Conservation (phyloP, 2,329 filamentous ascomycete genomes). For the Pestalotiopsis fici region DNA sequence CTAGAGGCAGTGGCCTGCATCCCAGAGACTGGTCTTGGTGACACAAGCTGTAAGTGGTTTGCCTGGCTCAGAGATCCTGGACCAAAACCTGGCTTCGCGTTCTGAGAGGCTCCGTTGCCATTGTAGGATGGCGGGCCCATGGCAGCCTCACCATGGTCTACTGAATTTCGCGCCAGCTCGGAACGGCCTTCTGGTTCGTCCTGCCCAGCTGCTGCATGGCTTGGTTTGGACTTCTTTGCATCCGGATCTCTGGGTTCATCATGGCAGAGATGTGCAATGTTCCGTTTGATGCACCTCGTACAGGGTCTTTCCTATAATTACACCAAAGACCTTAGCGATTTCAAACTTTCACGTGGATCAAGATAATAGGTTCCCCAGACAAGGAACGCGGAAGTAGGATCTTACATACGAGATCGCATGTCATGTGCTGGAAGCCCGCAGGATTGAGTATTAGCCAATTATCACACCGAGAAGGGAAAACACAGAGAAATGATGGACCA, state of each 20-base stretch:
- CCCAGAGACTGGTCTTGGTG: conserved; percentile 69
- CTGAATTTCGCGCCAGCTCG: conserved; percentile 55
- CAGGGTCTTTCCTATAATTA: conserved; percentile 82
- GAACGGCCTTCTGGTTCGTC: conserved; percentile 62
- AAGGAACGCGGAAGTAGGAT: conserved; percentile 31
- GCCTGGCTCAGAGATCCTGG: conserved; percentile 48
- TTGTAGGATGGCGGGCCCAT: conserved; percentile 56
- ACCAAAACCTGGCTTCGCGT: conserved; percentile 44
- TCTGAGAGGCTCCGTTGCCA: conserved; percentile 34
- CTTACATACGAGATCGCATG: conserved; percentile 81
- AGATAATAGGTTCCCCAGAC: conserved; percentile 23
- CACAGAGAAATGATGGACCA: background rate
- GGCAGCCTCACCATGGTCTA: conserved; percentile 52
- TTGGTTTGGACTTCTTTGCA: conserved; percentile 76
- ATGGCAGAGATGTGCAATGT: conserved; percentile 97
- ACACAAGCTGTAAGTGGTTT: conserved; percentile 67
- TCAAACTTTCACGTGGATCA: conserved; percentile 25
- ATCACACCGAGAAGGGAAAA: conserved; percentile 16
- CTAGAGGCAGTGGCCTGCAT: conserved; percentile 63
- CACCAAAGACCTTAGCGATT: conserved; percentile 32
- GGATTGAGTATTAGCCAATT: conserved; percentile 46
- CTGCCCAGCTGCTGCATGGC: conserved; percentile 54
- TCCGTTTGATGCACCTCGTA: conserved; percentile 95
- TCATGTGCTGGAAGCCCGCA: conserved; percentile 73
- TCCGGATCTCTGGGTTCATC: conserved; percentile 90